Percentiles rank a stretch among this genome's conserved stretches.
Conservation (phyloP, 2,329 filamentous ascomycete species). For the Fusarium avenaceum region DNA sequence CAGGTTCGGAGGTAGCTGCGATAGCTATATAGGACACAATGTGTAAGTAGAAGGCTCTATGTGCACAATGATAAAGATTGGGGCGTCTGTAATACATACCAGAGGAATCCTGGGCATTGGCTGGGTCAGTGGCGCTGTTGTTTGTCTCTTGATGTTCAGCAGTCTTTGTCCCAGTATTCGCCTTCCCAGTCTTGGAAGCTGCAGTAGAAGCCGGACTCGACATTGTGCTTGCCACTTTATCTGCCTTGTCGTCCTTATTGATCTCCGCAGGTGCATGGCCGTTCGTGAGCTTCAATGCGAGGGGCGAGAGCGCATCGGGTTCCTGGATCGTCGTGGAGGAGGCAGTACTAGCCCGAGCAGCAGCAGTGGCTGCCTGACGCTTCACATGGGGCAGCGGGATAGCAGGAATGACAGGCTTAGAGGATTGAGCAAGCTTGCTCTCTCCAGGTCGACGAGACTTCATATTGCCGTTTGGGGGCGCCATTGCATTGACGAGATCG, state of each 20-base stretch:
- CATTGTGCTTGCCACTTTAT: constrained; percentile 20
- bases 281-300: constrained; percentile 43
- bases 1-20: constrained; percentile 35
- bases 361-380: constrained; percentile 54
- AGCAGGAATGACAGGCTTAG: constrained; percentile 56
- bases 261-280: constrained; percentile 24
- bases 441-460: constrained; percentile 52
- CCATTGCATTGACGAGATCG: constrained; percentile 50
- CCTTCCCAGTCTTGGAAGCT: constrained; percentile 30
- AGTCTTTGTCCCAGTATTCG: constrained; percentile 25
- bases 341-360: constrained; percentile 47
- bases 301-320: constrained; percentile 12
- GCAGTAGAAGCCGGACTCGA: constrained; percentile 27
- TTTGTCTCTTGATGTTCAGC: constrained; percentile 30
- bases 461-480: constrained; percentile 52
- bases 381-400: constrained; percentile 58
- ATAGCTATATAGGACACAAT: constrained; percentile 18
- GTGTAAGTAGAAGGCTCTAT: constrained; percentile 28
- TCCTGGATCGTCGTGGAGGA: constrained; percentile 29
- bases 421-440: constrained; percentile 50
- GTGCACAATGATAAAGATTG: neutral
- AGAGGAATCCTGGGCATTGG: constrained; percentile 34
- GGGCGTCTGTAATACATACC: constrained; percentile 41
- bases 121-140: constrained; percentile 15
- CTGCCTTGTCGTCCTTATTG: constrained; percentile 19